Evolutionary conservation across 2,329 filamentous ascomycete species (phyloP).

Genomic region (Emergomyces africanus): DNA sequence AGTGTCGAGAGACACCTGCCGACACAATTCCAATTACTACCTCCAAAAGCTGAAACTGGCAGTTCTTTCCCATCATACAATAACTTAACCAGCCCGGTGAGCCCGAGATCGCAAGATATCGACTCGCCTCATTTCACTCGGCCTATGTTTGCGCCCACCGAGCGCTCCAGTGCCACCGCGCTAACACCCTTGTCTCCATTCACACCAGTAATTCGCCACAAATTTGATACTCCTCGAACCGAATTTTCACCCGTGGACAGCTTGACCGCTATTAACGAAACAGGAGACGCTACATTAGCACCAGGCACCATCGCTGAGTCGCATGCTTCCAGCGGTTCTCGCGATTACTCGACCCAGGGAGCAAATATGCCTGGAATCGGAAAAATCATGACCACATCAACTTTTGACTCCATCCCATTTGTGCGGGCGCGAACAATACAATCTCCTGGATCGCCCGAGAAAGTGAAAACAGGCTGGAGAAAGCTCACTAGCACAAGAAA

Average conservation of each 20-base stretch:
- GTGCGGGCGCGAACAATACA: neutral
- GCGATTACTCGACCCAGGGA: neutral
- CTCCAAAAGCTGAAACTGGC: constrained; percentile 17
- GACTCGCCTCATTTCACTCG: neutral
- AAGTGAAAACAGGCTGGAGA: neutral
- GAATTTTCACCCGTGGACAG: constrained; percentile 4
- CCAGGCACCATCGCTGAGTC: neutral
- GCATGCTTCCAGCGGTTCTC: neutral
- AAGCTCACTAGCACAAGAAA: neutral
- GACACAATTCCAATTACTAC: constrained; percentile 22
- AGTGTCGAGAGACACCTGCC: constrained; percentile 28
- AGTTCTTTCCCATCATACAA: constrained; percentile 5
- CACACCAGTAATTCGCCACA: constrained; percentile 2
- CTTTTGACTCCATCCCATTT: neutral
- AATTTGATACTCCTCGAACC: neutral
- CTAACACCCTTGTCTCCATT: constrained; percentile 7
- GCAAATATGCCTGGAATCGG: neutral
- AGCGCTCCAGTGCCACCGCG: neutral
- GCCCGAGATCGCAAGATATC: neutral
- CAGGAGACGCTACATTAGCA: neutral
- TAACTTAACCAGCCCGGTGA: neutral
- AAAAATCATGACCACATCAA: neutral
- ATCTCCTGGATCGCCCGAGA: neutral
- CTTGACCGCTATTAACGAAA: constrained; percentile 5
- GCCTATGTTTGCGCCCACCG: neutral